Percentiles rank a stretch among this genome's conserved stretches.
Evolutionary conservation across 1,139 yeast species (phyloP).

Genomic region (Saccharomyces hybrid): DNA sequence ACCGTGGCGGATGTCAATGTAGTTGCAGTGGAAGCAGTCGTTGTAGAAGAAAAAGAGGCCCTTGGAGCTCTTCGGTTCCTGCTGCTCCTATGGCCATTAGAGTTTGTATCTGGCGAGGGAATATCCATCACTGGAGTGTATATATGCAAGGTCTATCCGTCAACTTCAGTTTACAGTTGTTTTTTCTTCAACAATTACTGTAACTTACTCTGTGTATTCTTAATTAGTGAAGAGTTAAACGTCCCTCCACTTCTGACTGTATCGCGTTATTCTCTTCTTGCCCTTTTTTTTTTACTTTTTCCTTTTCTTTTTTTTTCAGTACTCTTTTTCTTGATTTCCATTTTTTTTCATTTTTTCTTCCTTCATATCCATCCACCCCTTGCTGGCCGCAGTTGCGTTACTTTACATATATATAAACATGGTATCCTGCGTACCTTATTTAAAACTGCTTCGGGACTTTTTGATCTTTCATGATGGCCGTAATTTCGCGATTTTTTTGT

Average conservation of each 20-base stretch:
- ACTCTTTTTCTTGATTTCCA: background rate
- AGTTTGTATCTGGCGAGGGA: background rate
- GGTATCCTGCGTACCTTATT: background rate
- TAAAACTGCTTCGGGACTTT: no score
- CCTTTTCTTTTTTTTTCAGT: background rate
- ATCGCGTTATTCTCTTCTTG: background rate
- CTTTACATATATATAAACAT: background rate
- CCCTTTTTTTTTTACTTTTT: background rate
- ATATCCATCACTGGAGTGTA: background rate
- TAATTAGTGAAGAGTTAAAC: no score
- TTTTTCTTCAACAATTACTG: background rate
- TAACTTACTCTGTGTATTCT: no score
- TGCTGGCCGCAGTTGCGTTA: background rate
- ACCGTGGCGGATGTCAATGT: conserved; percentile 27
- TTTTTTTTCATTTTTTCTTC: background rate
- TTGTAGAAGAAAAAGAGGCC: conserved; percentile 27
- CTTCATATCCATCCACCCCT: background rate
- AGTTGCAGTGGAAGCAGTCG: conserved; percentile 28
- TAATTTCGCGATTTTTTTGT: no score
- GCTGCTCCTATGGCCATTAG: background rate
- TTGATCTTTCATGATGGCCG: no score
- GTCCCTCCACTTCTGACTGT: background rate
- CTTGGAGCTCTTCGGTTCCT: conserved; percentile 8
- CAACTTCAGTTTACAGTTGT: no score
- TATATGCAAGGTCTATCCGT: background rate